Conservation (phyloP, 2,329 filamentous ascomycete species). For the Cercospora zeina region DNA sequence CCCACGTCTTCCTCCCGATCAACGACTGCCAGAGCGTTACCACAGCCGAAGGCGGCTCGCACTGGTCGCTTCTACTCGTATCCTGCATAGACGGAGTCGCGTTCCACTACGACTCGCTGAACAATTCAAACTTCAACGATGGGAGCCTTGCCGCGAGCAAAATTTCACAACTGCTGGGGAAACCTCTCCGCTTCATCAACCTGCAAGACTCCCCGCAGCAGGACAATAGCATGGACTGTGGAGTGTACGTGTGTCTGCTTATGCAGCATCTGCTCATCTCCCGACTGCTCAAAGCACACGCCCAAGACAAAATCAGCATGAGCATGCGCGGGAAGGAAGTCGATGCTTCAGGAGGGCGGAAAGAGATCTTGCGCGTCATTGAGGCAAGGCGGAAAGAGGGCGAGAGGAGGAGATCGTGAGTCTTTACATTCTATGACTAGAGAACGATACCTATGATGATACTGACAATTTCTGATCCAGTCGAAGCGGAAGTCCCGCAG, state of each 20-base stretch:
- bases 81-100: slow-evolving; percentile 84
- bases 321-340: slow-evolving; percentile 83
- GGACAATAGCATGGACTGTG: slow-evolving; percentile 89
- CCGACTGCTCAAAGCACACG: slow-evolving; percentile 74
- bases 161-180: slow-evolving; percentile 66
- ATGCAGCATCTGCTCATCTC: slow-evolving; percentile 94
- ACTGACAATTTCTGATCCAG: slow-evolving; percentile 20
- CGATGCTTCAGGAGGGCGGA: slow-evolving; percentile 75
- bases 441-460: not conserved
- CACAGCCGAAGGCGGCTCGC: slow-evolving; percentile 82
- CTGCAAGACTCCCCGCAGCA: slow-evolving; percentile 86
- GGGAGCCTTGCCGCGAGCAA: slow-evolving; percentile 69
- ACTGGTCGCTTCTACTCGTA: slow-evolving; percentile 93
- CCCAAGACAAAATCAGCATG: slow-evolving; percentile 88
- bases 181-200: slow-evolving; percentile 72
- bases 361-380: slow-evolving; percentile 89
- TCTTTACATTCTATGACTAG: slow-evolving; percentile 30
- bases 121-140: slow-evolving; percentile 71
- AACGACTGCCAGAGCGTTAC: slow-evolving; percentile 80
- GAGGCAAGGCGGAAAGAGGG: slow-evolving; percentile 84
- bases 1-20: slow-evolving; percentile 93
- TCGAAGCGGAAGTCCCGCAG: slow-evolving; percentile 29
- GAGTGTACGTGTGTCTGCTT: slow-evolving; percentile 90
- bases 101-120: slow-evolving; percentile 93
- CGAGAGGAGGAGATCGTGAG: slow-evolving; percentile 77